phyloP scores from a whole-genome alignment of 2,329 filamentous ascomycete genomes.

The Trichocomaceae sp. region DNA sequence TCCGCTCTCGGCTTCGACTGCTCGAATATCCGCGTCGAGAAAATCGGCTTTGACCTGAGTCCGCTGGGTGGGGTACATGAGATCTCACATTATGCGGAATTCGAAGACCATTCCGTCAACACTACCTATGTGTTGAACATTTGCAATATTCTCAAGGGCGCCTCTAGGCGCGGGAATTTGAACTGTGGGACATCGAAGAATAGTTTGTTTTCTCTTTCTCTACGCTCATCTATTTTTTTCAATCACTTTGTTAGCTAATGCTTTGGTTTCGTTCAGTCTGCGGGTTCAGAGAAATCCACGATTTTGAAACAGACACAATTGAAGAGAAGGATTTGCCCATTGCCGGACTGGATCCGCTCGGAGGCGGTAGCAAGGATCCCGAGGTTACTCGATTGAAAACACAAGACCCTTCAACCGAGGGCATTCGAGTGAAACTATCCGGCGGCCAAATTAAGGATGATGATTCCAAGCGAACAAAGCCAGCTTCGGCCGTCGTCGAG shows the following conservation, averaged over 20 bases:
- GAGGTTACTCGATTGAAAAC: slow-evolving; percentile 61
- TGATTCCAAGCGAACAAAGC: slow-evolving; percentile 45
- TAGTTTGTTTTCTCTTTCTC: slow-evolving; percentile 20
- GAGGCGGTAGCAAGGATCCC: slow-evolving; percentile 48
- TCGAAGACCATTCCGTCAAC: slow-evolving; percentile 24
- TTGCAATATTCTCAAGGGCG: slow-evolving; percentile 26
- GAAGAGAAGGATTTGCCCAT: slow-evolving; percentile 58
- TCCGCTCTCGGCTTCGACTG: slow-evolving; percentile 34
- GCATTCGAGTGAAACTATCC: slow-evolving; percentile 62
- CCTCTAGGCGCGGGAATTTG: slow-evolving; percentile 20
- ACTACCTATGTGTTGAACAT: slow-evolving; percentile 35
- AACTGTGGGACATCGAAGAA: slow-evolving; percentile 31
- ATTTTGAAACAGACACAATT: slow-evolving; percentile 30
- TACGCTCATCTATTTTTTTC: too few species aligned
- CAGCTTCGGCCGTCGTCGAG: slow-evolving; percentile 61
- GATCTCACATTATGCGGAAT: slow-evolving; percentile 26
- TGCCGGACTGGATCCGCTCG: slow-evolving; percentile 59
- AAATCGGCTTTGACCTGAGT: slow-evolving; percentile 35
- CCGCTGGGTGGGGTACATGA: slow-evolving; percentile 34
- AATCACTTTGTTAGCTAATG: slow-evolving; percentile 1
- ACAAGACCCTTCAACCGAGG: slow-evolving; percentile 61
- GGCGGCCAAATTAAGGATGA: slow-evolving; percentile 43
- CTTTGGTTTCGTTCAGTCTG: slow-evolving; percentile 53
- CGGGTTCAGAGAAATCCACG: slow-evolving; percentile 50
- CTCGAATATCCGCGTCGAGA: slow-evolving; percentile 28